These are phyloP conservation scores for Penicillium griseofulvum DNA, from an alignment of 2,329 filamentous ascomycete genomes.

Conservation along the genomic window DNA sequence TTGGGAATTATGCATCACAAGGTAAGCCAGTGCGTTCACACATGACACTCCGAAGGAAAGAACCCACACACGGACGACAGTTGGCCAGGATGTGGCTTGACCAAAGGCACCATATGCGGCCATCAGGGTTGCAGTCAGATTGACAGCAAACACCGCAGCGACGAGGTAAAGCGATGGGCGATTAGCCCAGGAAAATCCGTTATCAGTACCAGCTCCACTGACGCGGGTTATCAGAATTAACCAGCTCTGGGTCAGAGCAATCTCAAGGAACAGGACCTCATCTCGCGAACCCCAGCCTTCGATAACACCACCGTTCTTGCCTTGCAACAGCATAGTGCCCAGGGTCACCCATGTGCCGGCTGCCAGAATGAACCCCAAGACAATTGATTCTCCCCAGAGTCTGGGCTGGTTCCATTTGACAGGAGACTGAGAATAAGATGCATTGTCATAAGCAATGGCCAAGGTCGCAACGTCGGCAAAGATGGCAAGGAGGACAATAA, in stretches of 20 bases:
- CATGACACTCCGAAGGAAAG: slow-evolving; percentile 74
- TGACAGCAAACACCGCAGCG: slow-evolving; percentile 75
- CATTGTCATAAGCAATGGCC: slow-evolving; percentile 91
- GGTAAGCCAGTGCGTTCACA: slow-evolving; percentile 82
- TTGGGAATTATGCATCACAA: slow-evolving; percentile 75
- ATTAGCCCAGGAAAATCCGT: slow-evolving; percentile 82
- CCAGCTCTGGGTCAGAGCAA: slow-evolving; percentile 92
- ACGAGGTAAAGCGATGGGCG: slow-evolving; percentile 81
- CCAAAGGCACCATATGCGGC: slow-evolving; percentile 79
- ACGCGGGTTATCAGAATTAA: slow-evolving; percentile 94
- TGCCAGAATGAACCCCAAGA: slow-evolving; percentile 77
- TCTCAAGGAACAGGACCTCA: slow-evolving; percentile 81
- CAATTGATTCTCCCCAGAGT: slow-evolving; percentile 87
- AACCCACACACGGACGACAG: slow-evolving; percentile 84
- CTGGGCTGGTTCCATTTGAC: slow-evolving; percentile 96
- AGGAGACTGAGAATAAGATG: slow-evolving; percentile 77
- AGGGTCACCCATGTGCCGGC: slow-evolving; percentile 85
- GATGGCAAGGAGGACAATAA: slow-evolving; percentile 92
- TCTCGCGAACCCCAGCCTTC: slow-evolving; percentile 84
- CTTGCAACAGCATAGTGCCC: slow-evolving; percentile 72
- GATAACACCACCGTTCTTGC: slow-evolving; percentile 75
- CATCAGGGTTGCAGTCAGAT: slow-evolving; percentile 82
- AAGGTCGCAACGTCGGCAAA: slow-evolving; percentile 91
- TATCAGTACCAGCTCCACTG: slow-evolving; percentile 58
- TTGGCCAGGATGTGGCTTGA: slow-evolving; percentile 66